Base-by-base conservation (phyloP, 192 early-diverging fungal genomes). In the Phycomyces nitens region DNA sequence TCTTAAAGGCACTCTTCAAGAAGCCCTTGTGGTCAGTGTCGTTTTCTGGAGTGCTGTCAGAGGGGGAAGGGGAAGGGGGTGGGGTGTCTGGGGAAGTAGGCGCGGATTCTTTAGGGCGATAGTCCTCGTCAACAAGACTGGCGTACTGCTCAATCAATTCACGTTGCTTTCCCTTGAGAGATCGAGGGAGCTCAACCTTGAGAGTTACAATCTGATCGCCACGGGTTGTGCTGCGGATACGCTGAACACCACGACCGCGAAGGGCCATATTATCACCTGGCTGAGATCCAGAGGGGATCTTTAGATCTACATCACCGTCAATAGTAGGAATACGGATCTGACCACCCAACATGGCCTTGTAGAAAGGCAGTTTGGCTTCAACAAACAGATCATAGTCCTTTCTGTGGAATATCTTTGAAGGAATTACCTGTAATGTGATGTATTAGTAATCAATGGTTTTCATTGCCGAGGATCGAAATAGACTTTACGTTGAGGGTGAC, bases 291-390 rank as follows among this genome's bases (percentile, higher is more conserved):
- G 86, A 60, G 14, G 87, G 87, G 42, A 99, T 72, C 58, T 87
- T 93, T 43, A 99, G 75, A 61, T 97, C 97, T 0, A 97, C 94
- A 67, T 96, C 91, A 27, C 97, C 95, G 69, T 99, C 95, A n/a
- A 99, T 84, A 5, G 97, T 97, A 0, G 94, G 94, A 22, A 97
- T 85, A 5, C 86, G 82, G 14, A 97, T 73, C 1, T 78, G 81
- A 52, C 97, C 97, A 29, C 97, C 97, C 49, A 99, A 71, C 2
- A 95, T 75, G 3, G 97, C 97, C 1, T 83, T 91, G 16, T 87
- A 82, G 63, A 99, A 84, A 10, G 97, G 95, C 14, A 99, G 74
- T 0, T 69, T 71, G 5, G 87, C 83, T 47, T 90, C 79, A 16
- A 86, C 79, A 69, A 90, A 88, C 18, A 97, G 79, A 65, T 96